phyloP scores from a whole-genome alignment of 169 alveolate genomes.

The Cryptosporidium canis region DNA sequence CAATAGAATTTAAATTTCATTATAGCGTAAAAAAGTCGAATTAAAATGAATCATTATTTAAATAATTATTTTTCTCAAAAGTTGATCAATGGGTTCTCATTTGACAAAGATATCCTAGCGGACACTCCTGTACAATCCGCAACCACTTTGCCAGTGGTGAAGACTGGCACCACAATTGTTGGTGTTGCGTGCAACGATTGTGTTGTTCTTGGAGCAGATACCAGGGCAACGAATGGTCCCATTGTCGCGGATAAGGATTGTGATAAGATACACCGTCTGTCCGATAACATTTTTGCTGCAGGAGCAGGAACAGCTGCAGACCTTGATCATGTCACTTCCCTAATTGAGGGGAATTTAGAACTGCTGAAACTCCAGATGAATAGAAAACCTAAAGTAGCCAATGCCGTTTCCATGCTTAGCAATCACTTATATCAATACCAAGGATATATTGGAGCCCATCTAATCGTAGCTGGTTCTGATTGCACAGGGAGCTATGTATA shows the following conservation, averaged over 20 bases:
- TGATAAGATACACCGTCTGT: conserved; percentile 93
- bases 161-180: conserved; percentile 98
- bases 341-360: conserved; percentile 90
- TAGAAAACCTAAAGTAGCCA: conserved; percentile 88
- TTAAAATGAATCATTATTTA: conserved; percentile 40
- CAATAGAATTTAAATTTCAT: neutral
- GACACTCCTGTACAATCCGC: neutral
- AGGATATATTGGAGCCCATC: conserved; percentile 96
- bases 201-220: conserved; percentile 98
- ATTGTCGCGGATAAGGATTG: conserved; percentile 97
- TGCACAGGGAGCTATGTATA: conserved; percentile 94
- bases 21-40: neutral
- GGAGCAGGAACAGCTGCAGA: conserved; percentile 99
- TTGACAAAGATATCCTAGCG: neutral
- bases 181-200: conserved; percentile 94
- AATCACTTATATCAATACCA: conserved; percentile 91
- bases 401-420: conserved; percentile 89
- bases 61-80: conserved; percentile 17
- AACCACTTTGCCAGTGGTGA: conserved; percentile 27
- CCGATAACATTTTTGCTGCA: conserved; percentile 95
- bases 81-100: conserved; percentile 33
- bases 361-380: conserved; percentile 92
- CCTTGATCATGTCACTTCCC: conserved; percentile 92
- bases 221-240: conserved; percentile 98
- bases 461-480: conserved; percentile 98